Base-by-base conservation (phyloP, 768 basidiomycete genomes). In the Boletus reticulatus region DNA sequence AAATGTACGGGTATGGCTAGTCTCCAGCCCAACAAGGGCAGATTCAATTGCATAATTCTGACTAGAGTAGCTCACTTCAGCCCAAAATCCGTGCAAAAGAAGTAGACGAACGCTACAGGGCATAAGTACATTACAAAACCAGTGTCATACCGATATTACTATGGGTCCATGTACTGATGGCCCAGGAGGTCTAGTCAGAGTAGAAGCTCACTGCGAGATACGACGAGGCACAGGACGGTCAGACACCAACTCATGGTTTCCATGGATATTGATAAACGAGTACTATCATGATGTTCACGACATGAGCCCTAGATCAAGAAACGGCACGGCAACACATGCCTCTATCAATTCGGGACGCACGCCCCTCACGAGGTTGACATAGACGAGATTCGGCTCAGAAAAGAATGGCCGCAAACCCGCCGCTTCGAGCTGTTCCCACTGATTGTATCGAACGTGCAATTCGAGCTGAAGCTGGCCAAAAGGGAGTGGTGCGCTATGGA, bases 391-490 rank as follows among this genome's bases (percentile, higher is more conserved):
- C 22, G 77, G 68, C 72, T 89, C 87, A 4, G 81, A 83, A 77
- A 81, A 87, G 74, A 90, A 89, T 4, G 88, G 86, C 32, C 88
- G 74, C 43, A 90, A 71, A 0, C 88, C 88, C 3, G 82, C 84
- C 8, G 69, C 72, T 71, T 90, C 88, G n/a, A 90, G 72, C 65
- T 75, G 76, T 1, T 72, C 65, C 68, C 86, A 85, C 57, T 72
- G 78, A 20, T 72, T 50, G 71, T 77, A 38, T n/a, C 24, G 79
- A 9, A 78, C 68, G 63, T 90, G 88, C 36, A 90, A 73, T 66
- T 89, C 87, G 20, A 89, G 74, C 62, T 84, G 84, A 27, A 89
- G 76, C 66, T 89, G 88, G 27, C 85, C 87, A 64, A 89, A 82
- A 6, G 88, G 88, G 7, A 89, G 70, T 0, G 84, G 79, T 22